Percentiles rank a stretch among this genome's conserved stretches.
Conservation (phyloP, 768 basidiomycete genomes). For the Suillus clintonianus region DNA sequence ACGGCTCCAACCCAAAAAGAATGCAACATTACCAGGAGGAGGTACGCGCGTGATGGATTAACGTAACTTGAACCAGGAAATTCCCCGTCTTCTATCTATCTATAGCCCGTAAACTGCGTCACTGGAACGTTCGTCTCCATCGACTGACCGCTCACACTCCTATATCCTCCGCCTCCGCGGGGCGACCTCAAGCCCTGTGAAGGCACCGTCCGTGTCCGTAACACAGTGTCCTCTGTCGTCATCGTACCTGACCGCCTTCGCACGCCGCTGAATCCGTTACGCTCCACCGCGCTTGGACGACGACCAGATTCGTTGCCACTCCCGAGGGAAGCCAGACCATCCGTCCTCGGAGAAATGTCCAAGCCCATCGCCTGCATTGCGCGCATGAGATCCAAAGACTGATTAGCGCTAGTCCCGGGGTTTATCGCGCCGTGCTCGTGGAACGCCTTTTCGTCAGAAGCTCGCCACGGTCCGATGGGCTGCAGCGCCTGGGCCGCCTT, state of each 20-base stretch:
- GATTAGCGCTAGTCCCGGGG: neutral
- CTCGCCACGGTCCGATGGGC: neutral
- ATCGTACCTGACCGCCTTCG: neutral
- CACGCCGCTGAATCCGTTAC: neutral
- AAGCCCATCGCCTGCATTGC: conserved; percentile 1
- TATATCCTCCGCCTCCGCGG: neutral
- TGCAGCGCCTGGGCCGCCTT: neutral
- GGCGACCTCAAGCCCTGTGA: neutral
- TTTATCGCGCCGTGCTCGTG: neutral
- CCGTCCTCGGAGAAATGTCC: neutral
- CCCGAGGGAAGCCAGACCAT: neutral
- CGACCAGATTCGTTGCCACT: neutral
- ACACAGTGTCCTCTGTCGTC: neutral
- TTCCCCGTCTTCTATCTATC: too few relatives aligned
- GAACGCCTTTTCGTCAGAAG: conserved; percentile 2
- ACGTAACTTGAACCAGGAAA: too few relatives aligned
- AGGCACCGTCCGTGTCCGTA: neutral
- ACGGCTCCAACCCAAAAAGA: neutral
- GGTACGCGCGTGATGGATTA: neutral
- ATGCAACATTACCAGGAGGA: neutral
- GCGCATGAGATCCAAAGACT: neutral
- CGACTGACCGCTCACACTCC: neutral
- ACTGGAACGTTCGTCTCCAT: neutral
- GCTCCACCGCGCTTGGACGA: neutral
- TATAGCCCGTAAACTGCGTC: neutral